Base-by-base conservation (phyloP, 306 rosid species). In the Erythrophleum fordii region DNA sequence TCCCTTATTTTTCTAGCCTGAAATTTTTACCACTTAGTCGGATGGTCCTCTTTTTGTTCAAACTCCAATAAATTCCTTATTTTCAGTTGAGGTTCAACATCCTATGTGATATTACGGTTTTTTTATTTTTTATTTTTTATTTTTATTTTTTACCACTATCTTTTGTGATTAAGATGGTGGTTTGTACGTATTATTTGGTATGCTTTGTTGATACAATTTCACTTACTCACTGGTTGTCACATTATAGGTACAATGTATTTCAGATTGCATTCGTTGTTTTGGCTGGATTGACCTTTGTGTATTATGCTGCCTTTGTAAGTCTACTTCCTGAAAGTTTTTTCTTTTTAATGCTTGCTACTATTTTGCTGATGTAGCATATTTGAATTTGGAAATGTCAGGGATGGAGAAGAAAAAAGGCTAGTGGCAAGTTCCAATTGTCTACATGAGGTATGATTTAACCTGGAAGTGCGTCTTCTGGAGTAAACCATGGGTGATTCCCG, bases 351-450 rank as follows among this genome's bases (percentile, higher is more conserved):
- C n/a, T 11, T 75, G 72, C 77, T 46, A 31, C 55, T 58, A 23
- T 67, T 59, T 46, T 60, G 77, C 69, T 48, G 45, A 83, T 53
- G 69, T 83, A 52, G 74, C 79, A 35, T 2, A 35, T 64, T 49
- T 52, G 59, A 37, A 61, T 69, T 71, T 79, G 41, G 51, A 84
- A 83, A 59, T 85, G 55, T 53, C 84, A 95, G 98, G 98, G 98
- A 82, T 95, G 98, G 98, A 94, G 93, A 85, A 91, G 97, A 91
- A 92, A 77, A 83, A 95, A 87, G 76, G 92, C 91, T 5, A 90
- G 90, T 20, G 97, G 97, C 92, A 91, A 91, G 91, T 92, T 95
- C 91, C 97, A 95, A 76, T 90, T 92, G 82, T 91, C 97, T 74
- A 71, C 92, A 31, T 92, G 87, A 84, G 85, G 69, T 64, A 74